Evolutionary conservation across 805 yeast genomes (phyloP).

Genomic region (Kodamaea fukazawae): DNA sequence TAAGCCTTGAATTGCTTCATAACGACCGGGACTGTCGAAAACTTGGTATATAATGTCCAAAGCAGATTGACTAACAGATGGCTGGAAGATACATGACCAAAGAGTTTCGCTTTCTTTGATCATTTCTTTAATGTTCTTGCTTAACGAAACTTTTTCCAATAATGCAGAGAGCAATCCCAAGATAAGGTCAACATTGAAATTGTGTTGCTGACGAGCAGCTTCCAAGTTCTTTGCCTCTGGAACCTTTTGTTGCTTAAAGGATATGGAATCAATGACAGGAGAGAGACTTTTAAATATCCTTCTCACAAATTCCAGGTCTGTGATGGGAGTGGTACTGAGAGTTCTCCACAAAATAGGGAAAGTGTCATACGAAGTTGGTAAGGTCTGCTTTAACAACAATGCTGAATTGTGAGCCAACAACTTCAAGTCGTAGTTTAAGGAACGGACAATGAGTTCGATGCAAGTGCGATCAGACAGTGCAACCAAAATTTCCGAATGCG

Average conservation of each 20-base stretch:
- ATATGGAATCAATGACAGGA: conserved; percentile 11
- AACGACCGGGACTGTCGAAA: conserved; percentile 65
- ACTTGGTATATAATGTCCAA: conserved; percentile 71
- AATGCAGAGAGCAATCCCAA: conserved; percentile 19
- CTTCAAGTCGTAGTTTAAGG: conserved; percentile 20
- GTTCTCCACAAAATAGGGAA: conserved; percentile 33
- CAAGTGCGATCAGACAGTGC: conserved; percentile 16
- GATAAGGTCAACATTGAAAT: conserved; percentile 24
- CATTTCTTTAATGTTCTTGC: conserved; percentile 22
- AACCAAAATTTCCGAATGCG: conserved; percentile 34
- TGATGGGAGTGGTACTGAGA: conserved; percentile 15
- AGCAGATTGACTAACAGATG: conserved; percentile 65
- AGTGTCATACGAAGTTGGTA: conserved; percentile 31
- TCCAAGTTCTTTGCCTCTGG: conserved; percentile 18
- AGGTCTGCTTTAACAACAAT: conserved; percentile 16
- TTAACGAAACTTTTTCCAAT: conserved; percentile 33
- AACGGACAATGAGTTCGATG: conserved; percentile 12
- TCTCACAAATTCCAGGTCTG: conserved; percentile 6
- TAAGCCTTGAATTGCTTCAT: conserved; percentile 65
- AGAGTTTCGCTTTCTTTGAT: conserved; percentile 52
- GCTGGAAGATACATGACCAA: conserved; percentile 73
- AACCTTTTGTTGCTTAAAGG: conserved; percentile 24
- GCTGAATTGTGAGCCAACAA: conserved; percentile 25
- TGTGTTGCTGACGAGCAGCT: conserved; percentile 31
- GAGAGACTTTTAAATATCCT: no score